Base-by-base conservation (phyloP, 768 basidiomycete genomes). In the Agrocybe praecox region DNA sequence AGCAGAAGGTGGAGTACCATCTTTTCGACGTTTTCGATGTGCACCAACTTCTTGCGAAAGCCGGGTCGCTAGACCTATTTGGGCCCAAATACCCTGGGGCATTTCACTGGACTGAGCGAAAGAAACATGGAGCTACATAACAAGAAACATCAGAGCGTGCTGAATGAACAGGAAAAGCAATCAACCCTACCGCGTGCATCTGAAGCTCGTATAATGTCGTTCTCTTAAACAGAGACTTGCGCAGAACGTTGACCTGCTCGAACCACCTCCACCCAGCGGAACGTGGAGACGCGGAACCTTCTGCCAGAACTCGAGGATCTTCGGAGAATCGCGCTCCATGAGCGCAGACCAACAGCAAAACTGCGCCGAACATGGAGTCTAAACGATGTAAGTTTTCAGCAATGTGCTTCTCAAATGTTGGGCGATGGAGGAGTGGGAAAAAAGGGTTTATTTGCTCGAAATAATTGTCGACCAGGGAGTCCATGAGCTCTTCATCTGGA, bases 181-280 rank as follows among this genome's bases (percentile, higher is more conserved):
- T 42, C 42, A 46, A 17, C 19, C 83, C 60, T 67, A 87, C 87
- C 61, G 78, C 83, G 80, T 72, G 80, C 46, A 80, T 79, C 68
- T 96, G 94, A 43, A 95, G 71, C 59, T 94, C 91, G 67, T 85
- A 81, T 61, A 95, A 67, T 12, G 83, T 73, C 1, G 90, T 83
- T 6, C 84, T 78, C 0, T 80, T 74, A 18, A 86, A 76, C 36
- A 90, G 75, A 0, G 80, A 79, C 65, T 81, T 82, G 24, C 85
- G 81, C 47, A 88, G 76, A 57, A 84, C 75, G 50, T 88, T 77
- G 8, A 92, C 83, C 65, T 89, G 87, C 32, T 80, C 74, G 62
- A 83, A 86, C 76, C 82, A 90, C 55, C 78, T 80, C 85, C 86
- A 88, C 0, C 87, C 89, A 22, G 80, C 77, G 21, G 74, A 79